phyloP scores from a whole-genome alignment of 1,284 basidiomycete species.

The Malassezia brasiliensis region DNA sequence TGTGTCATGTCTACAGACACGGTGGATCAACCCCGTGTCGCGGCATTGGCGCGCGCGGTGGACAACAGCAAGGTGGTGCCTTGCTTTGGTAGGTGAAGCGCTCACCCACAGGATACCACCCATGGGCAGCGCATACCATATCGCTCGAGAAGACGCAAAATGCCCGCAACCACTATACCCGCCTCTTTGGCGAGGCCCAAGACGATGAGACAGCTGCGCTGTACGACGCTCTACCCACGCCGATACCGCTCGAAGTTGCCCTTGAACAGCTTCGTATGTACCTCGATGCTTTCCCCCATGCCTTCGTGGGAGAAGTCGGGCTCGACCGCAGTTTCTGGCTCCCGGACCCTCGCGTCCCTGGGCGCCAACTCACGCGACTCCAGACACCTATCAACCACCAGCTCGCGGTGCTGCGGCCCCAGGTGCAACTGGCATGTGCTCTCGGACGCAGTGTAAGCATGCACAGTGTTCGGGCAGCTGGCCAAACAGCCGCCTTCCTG shows the following conservation, averaged over 20 bases:
- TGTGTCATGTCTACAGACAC: constrained; percentile 39
- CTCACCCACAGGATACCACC: constrained; percentile 26
- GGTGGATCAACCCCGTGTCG: constrained; percentile 32
- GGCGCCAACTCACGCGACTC: constrained; percentile 23
- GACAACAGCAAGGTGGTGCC: constrained; percentile 19
- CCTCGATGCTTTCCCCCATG: constrained; percentile 26
- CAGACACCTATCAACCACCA: constrained; percentile 39
- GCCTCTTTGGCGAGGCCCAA: constrained; percentile 19
- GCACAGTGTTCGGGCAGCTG: constrained; percentile 40
- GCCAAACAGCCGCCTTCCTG: constrained; percentile 27
- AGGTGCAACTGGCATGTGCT: constrained; percentile 29
- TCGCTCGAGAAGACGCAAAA: constrained; percentile 21
- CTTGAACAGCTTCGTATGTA: constrained; percentile 18
- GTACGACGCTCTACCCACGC: constrained; percentile 27
- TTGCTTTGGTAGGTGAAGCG: constrained; percentile 21
- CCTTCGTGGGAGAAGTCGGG: constrained; percentile 40
- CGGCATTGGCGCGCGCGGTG: constrained; percentile 17
- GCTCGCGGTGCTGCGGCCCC: constrained; percentile 27
- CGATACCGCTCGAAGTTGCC: constrained; percentile 21
- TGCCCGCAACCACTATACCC: constrained; percentile 24
- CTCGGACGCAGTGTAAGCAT: constrained; percentile 34
- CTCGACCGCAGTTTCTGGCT: constrained; percentile 40
- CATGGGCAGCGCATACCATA: constrained; percentile 37
- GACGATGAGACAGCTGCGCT: constrained; percentile 22
- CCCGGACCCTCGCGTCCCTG: constrained; percentile 11